Percentiles rank a stretch among this genome's conserved stretches.
These are phyloP conservation scores for Wickerhamiella galacta DNA, from an alignment of 805 yeast species.

Conservation along the genomic window DNA sequence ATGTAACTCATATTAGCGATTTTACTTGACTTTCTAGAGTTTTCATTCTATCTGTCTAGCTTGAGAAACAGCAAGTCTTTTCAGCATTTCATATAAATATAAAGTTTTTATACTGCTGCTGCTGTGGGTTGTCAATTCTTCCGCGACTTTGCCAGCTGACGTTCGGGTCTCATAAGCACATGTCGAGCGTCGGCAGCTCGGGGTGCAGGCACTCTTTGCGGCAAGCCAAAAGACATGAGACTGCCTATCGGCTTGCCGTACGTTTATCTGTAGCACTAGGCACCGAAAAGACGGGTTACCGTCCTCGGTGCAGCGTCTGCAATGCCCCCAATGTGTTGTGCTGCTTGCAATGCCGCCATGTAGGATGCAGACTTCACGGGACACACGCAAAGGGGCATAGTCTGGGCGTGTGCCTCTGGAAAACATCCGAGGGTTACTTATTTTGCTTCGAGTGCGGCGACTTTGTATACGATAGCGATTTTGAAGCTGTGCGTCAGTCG, in stretches of 20 bases:
- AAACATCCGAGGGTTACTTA: slow-evolving; percentile 36
- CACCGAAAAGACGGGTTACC: slow-evolving; percentile 1
- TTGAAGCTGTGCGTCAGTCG: slow-evolving; percentile 35
- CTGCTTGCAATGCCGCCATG: slow-evolving; percentile 13
- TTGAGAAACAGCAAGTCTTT: too few relatives aligned
- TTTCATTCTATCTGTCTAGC: too few relatives aligned
- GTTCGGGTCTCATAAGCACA: too few relatives aligned
- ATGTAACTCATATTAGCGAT: too few relatives aligned
- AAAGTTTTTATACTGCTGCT: too few relatives aligned
- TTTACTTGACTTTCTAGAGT: too few relatives aligned
- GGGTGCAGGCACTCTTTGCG: background rate
- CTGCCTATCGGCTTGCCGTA: background rate
- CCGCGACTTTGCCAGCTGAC: too few relatives aligned
- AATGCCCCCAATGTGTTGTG: slow-evolving; percentile 17
- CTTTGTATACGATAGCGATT: slow-evolving; percentile 43
- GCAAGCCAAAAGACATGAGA: background rate
- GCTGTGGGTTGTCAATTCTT: too few relatives aligned
- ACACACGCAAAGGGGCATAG: slow-evolving; percentile 24
- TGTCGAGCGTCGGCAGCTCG: too few relatives aligned
- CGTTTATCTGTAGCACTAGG: slow-evolving; percentile 1
- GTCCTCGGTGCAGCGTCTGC: slow-evolving; percentile 2
- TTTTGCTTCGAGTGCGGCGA: slow-evolving; percentile 69
- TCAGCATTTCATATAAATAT: too few relatives aligned
- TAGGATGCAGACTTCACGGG: slow-evolving; percentile 13
- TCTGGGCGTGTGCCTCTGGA: slow-evolving; percentile 47